Evolutionary conservation across 1,284 basidiomycete genomes (phyloP).

Genomic region (Athelia sp.): DNA sequence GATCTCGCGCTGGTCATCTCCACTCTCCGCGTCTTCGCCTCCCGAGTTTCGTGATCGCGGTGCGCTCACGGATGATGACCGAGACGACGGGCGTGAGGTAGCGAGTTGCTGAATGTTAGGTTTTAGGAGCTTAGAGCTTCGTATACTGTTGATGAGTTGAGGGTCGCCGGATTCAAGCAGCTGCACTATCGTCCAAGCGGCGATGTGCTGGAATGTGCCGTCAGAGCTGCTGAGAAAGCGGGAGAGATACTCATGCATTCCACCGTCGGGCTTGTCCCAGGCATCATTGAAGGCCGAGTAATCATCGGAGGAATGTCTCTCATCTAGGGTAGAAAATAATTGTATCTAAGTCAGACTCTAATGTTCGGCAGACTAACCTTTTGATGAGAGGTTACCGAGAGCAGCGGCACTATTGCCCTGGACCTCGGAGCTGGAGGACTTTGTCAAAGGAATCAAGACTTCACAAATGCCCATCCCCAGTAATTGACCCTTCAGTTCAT

Average conservation of each 20-base stretch:
- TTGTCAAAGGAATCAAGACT: conserved; percentile 94
- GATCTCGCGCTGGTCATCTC: conserved; percentile 84
- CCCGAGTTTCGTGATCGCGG: conserved; percentile 69
- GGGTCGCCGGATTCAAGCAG: conserved; percentile 92
- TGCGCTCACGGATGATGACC: conserved; percentile 67
- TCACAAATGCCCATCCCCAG: conserved; percentile 99
- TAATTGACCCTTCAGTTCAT: conserved; percentile 92
- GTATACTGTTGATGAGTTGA: conserved; percentile 87
- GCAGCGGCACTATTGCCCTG: conserved; percentile 99
- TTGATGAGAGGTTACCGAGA: conserved; percentile 94
- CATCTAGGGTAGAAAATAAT: conserved; percentile 41
- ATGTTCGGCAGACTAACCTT: conserved; percentile 58
- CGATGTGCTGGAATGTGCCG: conserved; percentile 99
- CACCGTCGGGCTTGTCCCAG: conserved; percentile 97
- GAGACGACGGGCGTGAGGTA: conserved; percentile 65
- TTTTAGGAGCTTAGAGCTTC: conserved; percentile 73
- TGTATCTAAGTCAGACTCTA: not conserved
- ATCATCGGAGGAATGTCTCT: conserved; percentile 81
- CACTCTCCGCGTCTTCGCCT: conserved; percentile 76
- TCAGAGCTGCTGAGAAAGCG: conserved; percentile 93
- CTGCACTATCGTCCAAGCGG: conserved; percentile 98
- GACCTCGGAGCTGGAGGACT: conserved; percentile 95
- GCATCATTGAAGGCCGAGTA: conserved; percentile 98
- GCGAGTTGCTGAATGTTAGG: conserved; percentile 84
- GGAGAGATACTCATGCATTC: conserved; percentile 93